phyloP scores from a whole-genome alignment of 331 rosid genomes.

The Pyrus hybrid region DNA sequence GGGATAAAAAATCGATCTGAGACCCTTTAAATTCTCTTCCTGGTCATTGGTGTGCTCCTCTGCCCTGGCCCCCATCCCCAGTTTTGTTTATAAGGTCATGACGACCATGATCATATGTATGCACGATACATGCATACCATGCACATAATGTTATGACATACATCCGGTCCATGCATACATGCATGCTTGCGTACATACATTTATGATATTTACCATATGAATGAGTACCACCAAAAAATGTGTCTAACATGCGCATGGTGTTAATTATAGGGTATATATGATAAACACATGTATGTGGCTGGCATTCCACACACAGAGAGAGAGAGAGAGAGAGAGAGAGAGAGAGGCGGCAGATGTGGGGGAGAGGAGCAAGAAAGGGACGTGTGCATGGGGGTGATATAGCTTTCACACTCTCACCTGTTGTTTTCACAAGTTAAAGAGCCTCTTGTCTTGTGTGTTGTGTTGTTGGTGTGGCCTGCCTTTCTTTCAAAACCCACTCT shows the following conservation, averaged over 20 bases:
- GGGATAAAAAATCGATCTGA: background rate
- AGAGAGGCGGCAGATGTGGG: constrained; percentile 44
- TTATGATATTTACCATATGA: background rate
- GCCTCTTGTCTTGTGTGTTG: constrained; percentile 41
- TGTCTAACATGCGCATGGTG: constrained; percentile 17
- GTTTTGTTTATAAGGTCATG: background rate
- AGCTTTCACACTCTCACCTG: constrained; percentile 65
- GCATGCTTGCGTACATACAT: background rate
- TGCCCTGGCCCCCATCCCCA: background rate
- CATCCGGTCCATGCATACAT: background rate
- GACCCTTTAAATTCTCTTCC: constrained; percentile 5
- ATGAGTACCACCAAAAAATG: background rate
- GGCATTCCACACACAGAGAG: constrained; percentile 36
- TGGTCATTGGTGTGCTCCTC: constrained; percentile 1
- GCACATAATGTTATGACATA: background rate
- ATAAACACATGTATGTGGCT: constrained; percentile 8
- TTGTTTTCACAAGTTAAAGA: constrained; percentile 50
- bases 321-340: background rate
- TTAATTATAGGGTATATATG: background rate
- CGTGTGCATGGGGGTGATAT: constrained; percentile 94
- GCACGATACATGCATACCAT: background rate
- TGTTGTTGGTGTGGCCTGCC: background rate
- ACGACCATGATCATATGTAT: constrained; percentile 1
- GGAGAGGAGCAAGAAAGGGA: constrained; percentile 81
- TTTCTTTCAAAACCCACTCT: constrained; percentile 3